Conservation (phyloP, 805 yeast genomes). For the Lipomyces oligophaga region DNA sequence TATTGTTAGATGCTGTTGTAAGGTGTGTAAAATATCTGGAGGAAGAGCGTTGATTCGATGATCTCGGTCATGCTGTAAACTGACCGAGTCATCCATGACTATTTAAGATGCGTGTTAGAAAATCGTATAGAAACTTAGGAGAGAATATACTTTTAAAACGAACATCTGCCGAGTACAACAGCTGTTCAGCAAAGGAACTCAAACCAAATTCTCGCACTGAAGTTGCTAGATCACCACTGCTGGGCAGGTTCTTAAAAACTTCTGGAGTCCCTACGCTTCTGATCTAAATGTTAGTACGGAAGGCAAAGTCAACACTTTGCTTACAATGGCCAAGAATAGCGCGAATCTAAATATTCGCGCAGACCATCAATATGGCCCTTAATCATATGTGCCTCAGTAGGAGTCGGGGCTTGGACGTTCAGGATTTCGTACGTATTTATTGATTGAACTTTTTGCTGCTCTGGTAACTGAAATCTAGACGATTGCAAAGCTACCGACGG, state of each 20-base stretch:
- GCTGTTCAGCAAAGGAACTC: conserved; percentile 11
- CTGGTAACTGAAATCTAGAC: conserved; percentile 19
- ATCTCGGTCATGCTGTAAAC: no score
- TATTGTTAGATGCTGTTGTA: no score
- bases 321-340: conserved; percentile 15
- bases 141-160: conserved; percentile 11
- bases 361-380: conserved; percentile 14
- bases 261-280: no score
- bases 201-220: conserved; percentile 6
- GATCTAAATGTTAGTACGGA: no score
- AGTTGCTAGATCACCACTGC: conserved; percentile 2
- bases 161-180: conserved; percentile 14
- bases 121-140: no score
- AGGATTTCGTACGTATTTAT: conserved; percentile 8
- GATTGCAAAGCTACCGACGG: conserved; percentile 13
- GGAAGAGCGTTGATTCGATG: no score
- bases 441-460: conserved; percentile 14
- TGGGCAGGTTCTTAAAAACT: no score
- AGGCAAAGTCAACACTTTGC: not conserved
- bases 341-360: conserved; percentile 10
- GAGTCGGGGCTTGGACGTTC: conserved; percentile 5
- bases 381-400: conserved; percentile 3
- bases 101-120: no score
- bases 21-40: no score
- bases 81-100: no score